A percentile compares a stretch with the other conserved stretches of the same genome.
Evolutionary conservation across 495 filamentous ascomycete species (phyloP).

Genomic region (Podospora australis): DNA sequence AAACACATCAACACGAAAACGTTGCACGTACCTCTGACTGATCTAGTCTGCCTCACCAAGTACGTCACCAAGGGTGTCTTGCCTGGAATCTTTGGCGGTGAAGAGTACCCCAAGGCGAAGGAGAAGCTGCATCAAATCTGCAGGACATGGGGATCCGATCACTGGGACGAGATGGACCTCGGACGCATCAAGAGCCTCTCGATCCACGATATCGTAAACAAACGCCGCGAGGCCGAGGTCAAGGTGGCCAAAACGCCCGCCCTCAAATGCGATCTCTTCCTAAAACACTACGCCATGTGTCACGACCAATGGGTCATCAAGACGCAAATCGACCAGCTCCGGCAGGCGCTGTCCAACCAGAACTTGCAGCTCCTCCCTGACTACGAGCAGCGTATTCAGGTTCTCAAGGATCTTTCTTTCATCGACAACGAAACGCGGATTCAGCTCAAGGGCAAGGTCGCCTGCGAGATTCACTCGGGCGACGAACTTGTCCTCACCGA

Average conservation of each 20-base stretch:
- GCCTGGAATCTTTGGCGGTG: conserved; percentile 46
- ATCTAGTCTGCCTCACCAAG: conserved; percentile 76
- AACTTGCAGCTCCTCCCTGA: conserved; percentile 96
- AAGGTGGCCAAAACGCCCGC: conserved; percentile 53
- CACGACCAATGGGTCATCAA: conserved; percentile 92
- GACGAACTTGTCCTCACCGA: conserved; percentile 97
- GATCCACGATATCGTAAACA: conserved; percentile 64
- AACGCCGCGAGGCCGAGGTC: conserved; percentile 54
- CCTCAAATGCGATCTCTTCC: conserved; percentile 63
- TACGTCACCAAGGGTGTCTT: conserved; percentile 58
- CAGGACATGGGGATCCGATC: conserved; percentile 59
- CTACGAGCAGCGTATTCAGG: conserved; percentile 90
- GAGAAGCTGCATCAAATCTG: conserved; percentile 58
- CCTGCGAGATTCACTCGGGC: conserved; percentile 95
- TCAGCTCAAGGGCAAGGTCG: conserved; percentile 94
- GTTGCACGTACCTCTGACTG: conserved; percentile 57
- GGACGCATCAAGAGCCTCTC: conserved; percentile 68
- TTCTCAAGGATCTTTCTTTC: conserved; percentile 84
- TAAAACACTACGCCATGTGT: conserved; percentile 89
- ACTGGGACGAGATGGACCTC: conserved; percentile 87
- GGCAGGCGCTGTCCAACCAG: conserved; percentile 86
- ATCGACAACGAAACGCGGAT: conserved; percentile 79
- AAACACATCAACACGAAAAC: conserved; percentile 59
- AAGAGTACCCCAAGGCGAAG: conserved; percentile 38
- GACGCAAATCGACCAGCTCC: conserved; percentile 79